phyloP scores from a whole-genome alignment of 495 filamentous ascomycete species.

The Daldinia grandis region DNA sequence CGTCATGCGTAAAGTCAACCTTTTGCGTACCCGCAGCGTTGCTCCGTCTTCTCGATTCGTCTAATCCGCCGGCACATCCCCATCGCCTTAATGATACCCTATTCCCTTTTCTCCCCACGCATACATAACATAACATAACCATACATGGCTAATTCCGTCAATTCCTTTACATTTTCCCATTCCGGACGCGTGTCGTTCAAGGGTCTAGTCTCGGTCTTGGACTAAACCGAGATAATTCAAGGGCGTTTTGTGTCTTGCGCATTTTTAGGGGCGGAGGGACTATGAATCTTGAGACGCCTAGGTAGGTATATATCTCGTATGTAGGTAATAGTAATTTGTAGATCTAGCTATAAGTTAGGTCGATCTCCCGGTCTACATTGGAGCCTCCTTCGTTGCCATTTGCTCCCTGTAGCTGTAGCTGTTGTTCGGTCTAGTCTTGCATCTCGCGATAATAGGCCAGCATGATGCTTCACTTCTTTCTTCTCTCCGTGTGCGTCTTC shows the following conservation, averaged over 20 bases:
- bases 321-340: constrained; percentile 6
- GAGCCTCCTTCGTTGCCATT: not conserved
- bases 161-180: constrained; percentile 16
- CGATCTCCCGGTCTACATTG: constrained; percentile 23
- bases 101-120: constrained; percentile 7
- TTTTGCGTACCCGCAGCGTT: constrained; percentile 17
- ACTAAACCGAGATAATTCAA: constrained; percentile 23
- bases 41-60: constrained; percentile 33
- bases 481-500: constrained; percentile 46
- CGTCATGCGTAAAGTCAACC: constrained; percentile 7
- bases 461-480: constrained; percentile 25
- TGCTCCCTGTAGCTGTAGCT: not conserved
- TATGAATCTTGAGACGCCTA: not conserved
- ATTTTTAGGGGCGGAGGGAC: not conserved
- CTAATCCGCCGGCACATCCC: constrained; percentile 25
- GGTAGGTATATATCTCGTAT: not conserved
- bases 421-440: not conserved
- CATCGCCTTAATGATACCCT: constrained; percentile 24
- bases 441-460: not conserved
- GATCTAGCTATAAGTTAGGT: constrained; percentile 25
- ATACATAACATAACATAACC: no score
- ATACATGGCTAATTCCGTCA: constrained; percentile 21
- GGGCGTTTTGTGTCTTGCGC: not conserved
- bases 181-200: constrained; percentile 3
- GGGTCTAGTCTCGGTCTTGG: constrained; percentile 25